Percentiles rank a stretch among this genome's conserved stretches.
Conservation (phyloP, 1,284 basidiomycete species). For the Heterobasidion irregulare region DNA sequence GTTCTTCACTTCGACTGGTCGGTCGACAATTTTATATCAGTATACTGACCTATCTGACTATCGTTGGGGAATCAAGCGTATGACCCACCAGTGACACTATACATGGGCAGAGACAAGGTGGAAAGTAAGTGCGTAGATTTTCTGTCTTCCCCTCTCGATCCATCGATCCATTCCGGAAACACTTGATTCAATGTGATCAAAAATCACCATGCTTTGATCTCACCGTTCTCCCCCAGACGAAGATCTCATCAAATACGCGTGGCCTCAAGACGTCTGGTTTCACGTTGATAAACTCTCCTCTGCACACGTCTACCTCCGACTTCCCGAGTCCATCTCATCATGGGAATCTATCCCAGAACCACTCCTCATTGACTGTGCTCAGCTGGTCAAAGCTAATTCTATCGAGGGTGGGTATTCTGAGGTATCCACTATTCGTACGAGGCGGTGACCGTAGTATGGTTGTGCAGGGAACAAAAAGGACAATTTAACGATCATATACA, state of each 20-base stretch:
- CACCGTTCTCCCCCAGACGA: conserved; percentile 53
- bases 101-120: conserved; percentile 96
- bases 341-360: conserved; percentile 86
- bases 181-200: not conserved
- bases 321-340: conserved; percentile 59
- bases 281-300: conserved; percentile 90
- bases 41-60: not conserved
- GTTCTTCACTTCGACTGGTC: conserved; percentile 62
- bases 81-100: conserved; percentile 67
- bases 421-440: too few relatives aligned
- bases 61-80: conserved; percentile 27
- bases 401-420: conserved; percentile 68
- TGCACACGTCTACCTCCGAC: conserved; percentile 89
- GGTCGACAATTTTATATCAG: not conserved
- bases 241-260: conserved; percentile 88
- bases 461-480: conserved; percentile 89
- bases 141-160: not conserved
- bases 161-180: not conserved
- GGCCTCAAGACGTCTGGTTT: conserved; percentile 77
- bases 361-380: conserved; percentile 81
- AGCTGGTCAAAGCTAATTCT: conserved; percentile 95
- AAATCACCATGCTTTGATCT: not conserved
- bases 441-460: not conserved
- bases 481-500: conserved; percentile 91
- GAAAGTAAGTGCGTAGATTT: conserved; percentile 63